Conservation (phyloP, 768 basidiomycete genomes). For the Russula abietina region DNA sequence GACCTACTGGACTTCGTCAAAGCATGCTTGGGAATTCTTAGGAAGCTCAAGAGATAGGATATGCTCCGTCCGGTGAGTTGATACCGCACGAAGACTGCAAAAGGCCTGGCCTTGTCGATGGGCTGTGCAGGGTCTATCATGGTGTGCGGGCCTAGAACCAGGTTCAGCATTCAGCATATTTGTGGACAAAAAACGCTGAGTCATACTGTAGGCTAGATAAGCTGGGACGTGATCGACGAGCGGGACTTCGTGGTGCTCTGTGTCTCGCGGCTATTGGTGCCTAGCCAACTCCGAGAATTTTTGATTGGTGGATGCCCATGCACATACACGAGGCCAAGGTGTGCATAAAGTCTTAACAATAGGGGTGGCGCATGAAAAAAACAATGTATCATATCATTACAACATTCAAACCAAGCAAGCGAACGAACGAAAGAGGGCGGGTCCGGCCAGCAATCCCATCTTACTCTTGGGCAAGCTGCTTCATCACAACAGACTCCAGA, state of each 20-base stretch:
- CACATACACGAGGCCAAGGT: too few species aligned
- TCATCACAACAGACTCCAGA: slow-evolving; percentile 3
- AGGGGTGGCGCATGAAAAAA: background rate
- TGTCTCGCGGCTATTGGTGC: background rate
- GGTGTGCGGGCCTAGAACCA: background rate
- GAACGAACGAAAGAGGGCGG: background rate
- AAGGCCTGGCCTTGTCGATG: background rate
- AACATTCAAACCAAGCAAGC: background rate
- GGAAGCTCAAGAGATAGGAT: background rate
- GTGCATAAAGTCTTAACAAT: slow-evolving; percentile 5
- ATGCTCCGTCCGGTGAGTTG: background rate
- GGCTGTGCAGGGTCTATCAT: background rate
- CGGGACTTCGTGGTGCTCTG: background rate
- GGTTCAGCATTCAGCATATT: background rate
- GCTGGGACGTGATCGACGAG: background rate
- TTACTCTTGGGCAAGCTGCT: background rate
- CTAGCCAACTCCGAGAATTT: too few species aligned
- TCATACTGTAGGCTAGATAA: background rate
- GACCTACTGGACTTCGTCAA: background rate
- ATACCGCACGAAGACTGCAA: background rate
- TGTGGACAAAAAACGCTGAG: background rate
- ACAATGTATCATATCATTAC: background rate
- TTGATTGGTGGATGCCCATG: too few species aligned
- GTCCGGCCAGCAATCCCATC: background rate
- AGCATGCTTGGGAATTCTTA: too few species aligned